Evolutionary conservation across 2,329 filamentous ascomycete species (phyloP), one percentile per base, ranked within the genome.

Genomic region (Didymella exigua): DNA sequence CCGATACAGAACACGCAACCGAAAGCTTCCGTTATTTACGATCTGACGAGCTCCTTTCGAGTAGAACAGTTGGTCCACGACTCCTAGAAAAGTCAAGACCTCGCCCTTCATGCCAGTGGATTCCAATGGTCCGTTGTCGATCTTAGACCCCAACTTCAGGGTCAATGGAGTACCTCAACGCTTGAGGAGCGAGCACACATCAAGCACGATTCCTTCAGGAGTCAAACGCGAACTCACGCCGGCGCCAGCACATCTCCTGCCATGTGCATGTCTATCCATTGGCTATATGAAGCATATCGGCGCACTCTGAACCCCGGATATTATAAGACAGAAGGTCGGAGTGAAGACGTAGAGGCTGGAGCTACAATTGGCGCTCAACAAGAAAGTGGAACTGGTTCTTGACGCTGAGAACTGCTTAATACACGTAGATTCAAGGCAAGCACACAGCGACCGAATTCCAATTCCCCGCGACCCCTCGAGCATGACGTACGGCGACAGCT

Each of bases 1-100:
- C 46, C 52, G 41, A 45, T 31, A 36, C 52, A 45, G 31, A 34
- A 34, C 52, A 49, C 52, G 31, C 52, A 34, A 55, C 46, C 41
- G 37, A 14, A 44, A n/a, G 41, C 46, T 55, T 41, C 45, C 52
- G 40, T 54, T 40, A 45, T 55, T 46, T 27, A 34, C 46, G 46
- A 55, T 46, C 45, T 24, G 45, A 40, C 10, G 10, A 46, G 51
- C 21, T 14, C 29, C 14, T 27, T 24, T 19, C 8, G 23, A 4
- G n/a, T 18, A 49, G 21, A 10, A 23, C 6, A n/a, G 13, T 43
- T n/a, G 3, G 3, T 10, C 29, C 16, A 49, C 24, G 2, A 33
- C 2, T 4, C n/a, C 23, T 5, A 13, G 10, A 5, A 26, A 27
- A 11, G 30, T 8, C 21, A 1, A 21, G 19, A 6, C 19, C 14